Conservation (phyloP, 2,329 filamentous ascomycete species). For the Penicillium sp. region DNA sequence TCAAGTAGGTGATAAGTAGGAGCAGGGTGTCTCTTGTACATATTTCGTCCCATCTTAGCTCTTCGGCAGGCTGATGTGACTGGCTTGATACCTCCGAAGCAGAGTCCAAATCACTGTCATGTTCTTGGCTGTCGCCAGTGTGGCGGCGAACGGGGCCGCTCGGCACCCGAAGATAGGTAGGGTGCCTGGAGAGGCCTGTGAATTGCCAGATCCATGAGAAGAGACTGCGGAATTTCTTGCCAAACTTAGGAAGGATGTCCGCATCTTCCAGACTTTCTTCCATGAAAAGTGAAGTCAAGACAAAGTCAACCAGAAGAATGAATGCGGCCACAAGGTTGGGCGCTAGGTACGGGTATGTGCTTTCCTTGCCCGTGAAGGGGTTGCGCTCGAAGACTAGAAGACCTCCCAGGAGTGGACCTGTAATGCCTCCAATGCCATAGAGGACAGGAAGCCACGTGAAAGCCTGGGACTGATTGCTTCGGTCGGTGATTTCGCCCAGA, state of each 20-base stretch:
- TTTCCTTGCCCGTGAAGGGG: conserved; percentile 53
- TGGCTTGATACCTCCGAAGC: conserved; percentile 42
- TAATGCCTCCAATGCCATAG: conserved; percentile 93
- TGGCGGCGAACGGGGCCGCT: conserved; percentile 25
- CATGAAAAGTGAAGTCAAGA: conserved; percentile 74
- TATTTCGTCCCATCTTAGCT: conserved; percentile 58
- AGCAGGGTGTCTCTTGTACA: conserved; percentile 79
- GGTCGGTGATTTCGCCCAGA: conserved; percentile 89
- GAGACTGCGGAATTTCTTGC: conserved; percentile 56
- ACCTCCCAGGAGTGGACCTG: conserved; percentile 87
- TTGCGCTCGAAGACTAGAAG: conserved; percentile 67
- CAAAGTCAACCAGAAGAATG: conserved; percentile 69
- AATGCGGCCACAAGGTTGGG: conserved; percentile 78
- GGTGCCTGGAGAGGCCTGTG: conserved; percentile 53
- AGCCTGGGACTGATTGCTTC: conserved; percentile 87
- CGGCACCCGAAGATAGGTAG: conserved; percentile 55
- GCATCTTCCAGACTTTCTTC: conserved; percentile 79
- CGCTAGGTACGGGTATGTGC: conserved; percentile 74
- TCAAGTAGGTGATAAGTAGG: conserved; percentile 79
- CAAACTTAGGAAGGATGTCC: conserved; percentile 59
- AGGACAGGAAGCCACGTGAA: conserved; percentile 94
- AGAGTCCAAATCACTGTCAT: conserved; percentile 45
- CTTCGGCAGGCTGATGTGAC: conserved; percentile 43
- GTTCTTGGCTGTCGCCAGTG: conserved; percentile 29
- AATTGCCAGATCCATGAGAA: conserved; percentile 72